A percentile compares a stretch with the other conserved stretches of the same genome.
phyloP scores from a whole-genome alignment of 768 basidiomycete species.

The Suillus clintonianus region DNA sequence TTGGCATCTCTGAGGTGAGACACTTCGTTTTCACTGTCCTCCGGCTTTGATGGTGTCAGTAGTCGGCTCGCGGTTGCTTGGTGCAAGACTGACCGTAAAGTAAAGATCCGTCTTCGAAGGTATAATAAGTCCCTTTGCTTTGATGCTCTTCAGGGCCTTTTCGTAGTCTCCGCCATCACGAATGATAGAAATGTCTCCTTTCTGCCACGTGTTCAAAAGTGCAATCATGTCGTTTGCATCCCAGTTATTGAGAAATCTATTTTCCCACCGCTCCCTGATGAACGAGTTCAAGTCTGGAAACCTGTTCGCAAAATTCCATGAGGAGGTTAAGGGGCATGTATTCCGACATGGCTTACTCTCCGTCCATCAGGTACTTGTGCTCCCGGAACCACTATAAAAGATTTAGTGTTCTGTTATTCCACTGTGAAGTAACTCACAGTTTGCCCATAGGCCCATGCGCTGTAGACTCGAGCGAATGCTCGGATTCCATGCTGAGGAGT shows the following conservation, averaged over 20 bases:
- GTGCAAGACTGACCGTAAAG: constrained; percentile 44
- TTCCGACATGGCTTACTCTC: constrained; percentile 33
- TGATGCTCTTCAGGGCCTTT: constrained; percentile 43
- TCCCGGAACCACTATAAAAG: constrained; percentile 55
- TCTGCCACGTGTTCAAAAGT: constrained; percentile 52
- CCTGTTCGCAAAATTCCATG: constrained; percentile 23
- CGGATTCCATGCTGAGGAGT: constrained; percentile 51
- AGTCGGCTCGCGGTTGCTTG: background rate
- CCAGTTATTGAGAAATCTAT: constrained; percentile 43
- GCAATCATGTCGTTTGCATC: constrained; percentile 58
- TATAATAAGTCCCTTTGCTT: constrained; percentile 57
- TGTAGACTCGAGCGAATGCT: constrained; percentile 57
- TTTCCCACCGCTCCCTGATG: constrained; percentile 53
- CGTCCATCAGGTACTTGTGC: constrained; percentile 43
- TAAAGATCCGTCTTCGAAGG: constrained; percentile 62
- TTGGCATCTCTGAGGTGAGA: constrained; percentile 41
- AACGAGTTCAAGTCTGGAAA: constrained; percentile 51
- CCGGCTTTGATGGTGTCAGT: constrained; percentile 40
- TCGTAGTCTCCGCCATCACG: constrained; percentile 46
- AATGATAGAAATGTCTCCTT: constrained; percentile 49
- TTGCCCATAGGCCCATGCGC: constrained; percentile 62
- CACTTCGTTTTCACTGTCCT: constrained; percentile 55
- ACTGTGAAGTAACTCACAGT: constrained; percentile 36
- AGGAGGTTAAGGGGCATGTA: background rate
- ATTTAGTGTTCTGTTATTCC: background rate